These are phyloP conservation scores for Polyplosphaeria fusca DNA, from an alignment of 495 filamentous ascomycete species.

Conservation along the genomic window DNA sequence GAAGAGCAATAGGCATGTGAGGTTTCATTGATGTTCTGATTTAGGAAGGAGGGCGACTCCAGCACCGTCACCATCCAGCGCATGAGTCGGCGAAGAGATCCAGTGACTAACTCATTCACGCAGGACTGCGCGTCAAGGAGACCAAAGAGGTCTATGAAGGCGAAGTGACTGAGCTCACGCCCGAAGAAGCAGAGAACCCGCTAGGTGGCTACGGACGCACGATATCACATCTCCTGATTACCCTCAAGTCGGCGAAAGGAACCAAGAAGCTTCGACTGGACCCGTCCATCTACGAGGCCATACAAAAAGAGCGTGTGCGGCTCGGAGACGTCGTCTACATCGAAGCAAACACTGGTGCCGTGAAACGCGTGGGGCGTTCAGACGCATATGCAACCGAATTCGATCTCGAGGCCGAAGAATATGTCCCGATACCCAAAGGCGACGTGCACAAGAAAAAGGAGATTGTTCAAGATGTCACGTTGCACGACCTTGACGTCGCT, in stretches of 20 bases:
- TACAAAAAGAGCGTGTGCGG: constrained; percentile 94
- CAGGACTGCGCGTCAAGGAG: constrained; percentile 85
- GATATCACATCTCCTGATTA: constrained; percentile 84
- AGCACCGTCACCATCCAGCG: too few species aligned
- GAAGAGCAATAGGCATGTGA: constrained; percentile 77
- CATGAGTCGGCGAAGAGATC: too few species aligned
- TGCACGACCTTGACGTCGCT: constrained; percentile 94
- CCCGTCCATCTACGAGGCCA: constrained; percentile 96
- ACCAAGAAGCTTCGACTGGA: constrained; percentile 96
- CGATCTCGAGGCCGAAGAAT: constrained; percentile 96
- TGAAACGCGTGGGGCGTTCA: constrained; percentile 90
- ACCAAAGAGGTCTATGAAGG: constrained; percentile 98
- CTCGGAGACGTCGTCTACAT: constrained; percentile 98
- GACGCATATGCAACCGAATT: constrained; percentile 98
- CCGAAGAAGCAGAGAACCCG: constrained; percentile 97
- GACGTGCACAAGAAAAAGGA: constrained; percentile 99
- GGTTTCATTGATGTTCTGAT: background rate
- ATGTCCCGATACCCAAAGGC: constrained; percentile 96
- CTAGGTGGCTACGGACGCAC: constrained; percentile 92
- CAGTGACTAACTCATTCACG: background rate
- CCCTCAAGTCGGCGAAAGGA: constrained; percentile 83
- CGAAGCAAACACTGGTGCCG: constrained; percentile 94
- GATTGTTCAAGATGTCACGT: constrained; percentile 96
- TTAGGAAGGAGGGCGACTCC: background rate
- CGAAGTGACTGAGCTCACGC: constrained; percentile 92